These are phyloP conservation scores for Fusarium xyrophilum DNA, from an alignment of 2,329 filamentous ascomycete genomes.

Conservation along the genomic window DNA sequence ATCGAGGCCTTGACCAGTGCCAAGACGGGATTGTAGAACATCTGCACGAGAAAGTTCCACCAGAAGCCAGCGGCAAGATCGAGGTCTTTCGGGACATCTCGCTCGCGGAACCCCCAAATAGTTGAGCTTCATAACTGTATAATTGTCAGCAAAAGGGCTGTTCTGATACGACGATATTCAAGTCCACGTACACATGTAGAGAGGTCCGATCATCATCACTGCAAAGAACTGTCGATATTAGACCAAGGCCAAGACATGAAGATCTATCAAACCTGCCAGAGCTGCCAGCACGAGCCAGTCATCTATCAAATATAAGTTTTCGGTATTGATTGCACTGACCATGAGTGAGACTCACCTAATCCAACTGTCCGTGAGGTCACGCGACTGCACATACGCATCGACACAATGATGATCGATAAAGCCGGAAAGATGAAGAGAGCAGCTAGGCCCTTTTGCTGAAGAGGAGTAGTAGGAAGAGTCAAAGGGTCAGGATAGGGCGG, in stretches of 20 bases:
- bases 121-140: slow-evolving; percentile 43
- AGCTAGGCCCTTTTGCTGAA: slow-evolving; percentile 42
- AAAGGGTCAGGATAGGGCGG: slow-evolving; percentile 37
- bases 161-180: accelerated
- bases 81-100: slow-evolving; percentile 34
- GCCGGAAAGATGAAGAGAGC: slow-evolving; percentile 46
- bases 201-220: slow-evolving; percentile 25
- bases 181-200: slow-evolving; percentile 25
- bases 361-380: slow-evolving; percentile 41
- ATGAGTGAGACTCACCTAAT: slow-evolving; percentile 17
- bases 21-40: slow-evolving; percentile 55
- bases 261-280: neutral
- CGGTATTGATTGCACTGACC: neutral
- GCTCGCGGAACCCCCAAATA: slow-evolving; percentile 43
- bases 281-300: slow-evolving; percentile 24
- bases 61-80: slow-evolving; percentile 34
- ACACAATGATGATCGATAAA: slow-evolving; percentile 40
- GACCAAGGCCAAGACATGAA: accelerated
- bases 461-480: slow-evolving; percentile 44
- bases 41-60: slow-evolving; percentile 51
- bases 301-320: slow-evolving; percentile 7
- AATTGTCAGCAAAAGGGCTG: accelerated
- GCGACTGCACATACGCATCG: slow-evolving; percentile 41
- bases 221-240: slow-evolving; percentile 23
- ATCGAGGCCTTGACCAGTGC: slow-evolving; percentile 55